Evolutionary conservation across 176 grass and related monocot species (phyloP).

Genomic region (Bonia amplexicaulis): DNA sequence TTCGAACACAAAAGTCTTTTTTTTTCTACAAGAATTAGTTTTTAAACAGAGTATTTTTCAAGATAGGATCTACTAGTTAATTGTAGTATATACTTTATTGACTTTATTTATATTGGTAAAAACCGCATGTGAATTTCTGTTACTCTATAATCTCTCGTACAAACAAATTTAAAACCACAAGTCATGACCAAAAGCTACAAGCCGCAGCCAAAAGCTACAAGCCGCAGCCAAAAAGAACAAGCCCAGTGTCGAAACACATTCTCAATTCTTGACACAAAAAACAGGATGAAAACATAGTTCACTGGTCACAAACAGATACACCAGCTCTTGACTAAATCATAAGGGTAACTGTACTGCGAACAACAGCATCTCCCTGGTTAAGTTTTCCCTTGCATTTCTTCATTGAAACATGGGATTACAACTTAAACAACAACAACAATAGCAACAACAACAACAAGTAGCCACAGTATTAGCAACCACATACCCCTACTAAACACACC

Average conservation of each 20-base stretch:
- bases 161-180: too few species aligned
- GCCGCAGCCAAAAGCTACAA: too few species aligned
- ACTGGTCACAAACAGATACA: background rate
- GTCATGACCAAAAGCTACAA: too few species aligned
- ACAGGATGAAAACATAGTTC: background rate
- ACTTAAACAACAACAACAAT: background rate
- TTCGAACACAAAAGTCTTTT: too few species aligned
- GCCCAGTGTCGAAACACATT: background rate
- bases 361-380: background rate
- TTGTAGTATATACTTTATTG: too few species aligned
- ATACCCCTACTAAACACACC: background rate
- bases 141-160: too few species aligned
- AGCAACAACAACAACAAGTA: background rate
- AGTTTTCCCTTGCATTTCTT: constrained; percentile 30
- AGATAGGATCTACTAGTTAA: too few species aligned
- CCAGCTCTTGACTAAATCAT: background rate
- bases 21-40: too few species aligned
- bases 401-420: constrained; percentile 5
- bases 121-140: too few species aligned
- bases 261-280: background rate
- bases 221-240: too few species aligned
- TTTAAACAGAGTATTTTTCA: too few species aligned
- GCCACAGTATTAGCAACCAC: background rate
- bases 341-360: background rate
- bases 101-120: too few species aligned